These are phyloP conservation scores for Penicillium chermesinum DNA, from an alignment of 495 filamentous ascomycete genomes.

Conservation along the genomic window DNA sequence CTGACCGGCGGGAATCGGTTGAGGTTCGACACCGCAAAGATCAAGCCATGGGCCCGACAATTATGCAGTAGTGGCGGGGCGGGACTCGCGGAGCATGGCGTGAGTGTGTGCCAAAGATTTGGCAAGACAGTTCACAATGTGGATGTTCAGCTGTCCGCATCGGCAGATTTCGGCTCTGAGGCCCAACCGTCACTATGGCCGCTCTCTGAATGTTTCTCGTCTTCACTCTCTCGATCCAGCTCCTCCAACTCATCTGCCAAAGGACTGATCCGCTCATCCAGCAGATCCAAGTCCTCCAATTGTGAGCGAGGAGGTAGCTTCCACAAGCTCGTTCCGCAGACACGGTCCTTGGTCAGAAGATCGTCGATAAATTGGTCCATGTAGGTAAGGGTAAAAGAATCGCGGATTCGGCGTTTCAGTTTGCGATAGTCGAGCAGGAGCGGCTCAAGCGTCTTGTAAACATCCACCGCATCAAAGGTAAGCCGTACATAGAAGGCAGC, in stretches of 20 bases:
- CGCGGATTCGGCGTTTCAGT: constrained; percentile 65
- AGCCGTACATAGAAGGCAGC: constrained; percentile 91
- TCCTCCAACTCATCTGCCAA: constrained; percentile 79
- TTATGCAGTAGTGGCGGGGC: too few relatives aligned
- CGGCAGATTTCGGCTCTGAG: constrained; percentile 13
- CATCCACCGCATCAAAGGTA: constrained; percentile 74
- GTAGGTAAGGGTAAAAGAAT: constrained; percentile 65
- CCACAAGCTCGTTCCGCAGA: constrained; percentile 89
- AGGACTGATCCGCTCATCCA: constrained; percentile 83
- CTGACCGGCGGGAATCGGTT: too few relatives aligned
- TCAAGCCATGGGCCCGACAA: too few relatives aligned
- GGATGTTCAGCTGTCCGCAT: constrained; percentile 12
- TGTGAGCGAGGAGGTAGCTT: constrained; percentile 78
- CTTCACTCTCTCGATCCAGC: constrained; percentile 63
- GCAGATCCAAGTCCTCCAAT: constrained; percentile 81
- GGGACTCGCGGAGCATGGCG: too few relatives aligned
- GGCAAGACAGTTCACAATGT: background rate
- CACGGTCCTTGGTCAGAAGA: constrained; percentile 79
- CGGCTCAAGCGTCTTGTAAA: constrained; percentile 78
- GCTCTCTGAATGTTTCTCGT: constrained; percentile 19
- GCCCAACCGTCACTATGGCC: constrained; percentile 16
- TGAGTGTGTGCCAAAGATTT: too few relatives aligned
- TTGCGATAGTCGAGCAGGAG: constrained; percentile 80
- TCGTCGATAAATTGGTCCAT: constrained; percentile 96
- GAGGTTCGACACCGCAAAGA: too few relatives aligned